A percentile compares a stretch with the other conserved stretches of the same genome.
phyloP scores from a whole-genome alignment of 2,329 filamentous ascomycete species.

The Ampelomyces quisqualis region DNA sequence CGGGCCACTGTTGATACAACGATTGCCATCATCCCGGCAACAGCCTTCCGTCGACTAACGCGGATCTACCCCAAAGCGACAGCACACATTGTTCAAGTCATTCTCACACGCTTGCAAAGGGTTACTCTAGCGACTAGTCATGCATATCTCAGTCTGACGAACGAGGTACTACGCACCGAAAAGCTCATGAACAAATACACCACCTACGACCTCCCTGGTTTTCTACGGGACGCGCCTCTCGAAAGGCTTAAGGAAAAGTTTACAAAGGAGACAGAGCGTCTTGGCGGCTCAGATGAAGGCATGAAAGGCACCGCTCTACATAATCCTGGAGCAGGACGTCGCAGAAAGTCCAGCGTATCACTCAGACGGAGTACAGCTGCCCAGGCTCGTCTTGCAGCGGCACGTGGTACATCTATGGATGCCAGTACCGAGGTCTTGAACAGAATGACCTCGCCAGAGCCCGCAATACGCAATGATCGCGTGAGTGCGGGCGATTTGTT shows the following conservation, averaged over 20 bases:
- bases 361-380: conserved; percentile 78
- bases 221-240: conserved; percentile 79
- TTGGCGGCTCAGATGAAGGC: conserved; percentile 76
- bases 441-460: conserved; percentile 29
- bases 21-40: conserved; percentile 96
- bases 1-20: conserved; percentile 94
- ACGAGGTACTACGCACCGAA: conserved; percentile 89
- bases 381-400: conserved; percentile 61
- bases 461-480: conserved; percentile 30
- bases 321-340: conserved; percentile 67
- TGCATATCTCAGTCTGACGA: conserved; percentile 87
- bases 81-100: conserved; percentile 96
- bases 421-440: conserved; percentile 19
- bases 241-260: conserved; percentile 93
- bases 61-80: conserved; percentile 94
- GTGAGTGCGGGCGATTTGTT: conserved; percentile 68
- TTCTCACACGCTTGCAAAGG: conserved; percentile 87
- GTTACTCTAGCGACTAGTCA: conserved; percentile 94
- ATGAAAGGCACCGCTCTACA: conserved; percentile 94
- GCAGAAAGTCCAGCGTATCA: conserved; percentile 66
- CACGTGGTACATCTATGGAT: conserved; percentile 43
- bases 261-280: conserved; percentile 75
- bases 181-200: conserved; percentile 93
- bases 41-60: conserved; percentile 88
- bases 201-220: conserved; percentile 85